Conservation (phyloP, 1,139 yeast genomes). For the Candida neerlandica region DNA sequence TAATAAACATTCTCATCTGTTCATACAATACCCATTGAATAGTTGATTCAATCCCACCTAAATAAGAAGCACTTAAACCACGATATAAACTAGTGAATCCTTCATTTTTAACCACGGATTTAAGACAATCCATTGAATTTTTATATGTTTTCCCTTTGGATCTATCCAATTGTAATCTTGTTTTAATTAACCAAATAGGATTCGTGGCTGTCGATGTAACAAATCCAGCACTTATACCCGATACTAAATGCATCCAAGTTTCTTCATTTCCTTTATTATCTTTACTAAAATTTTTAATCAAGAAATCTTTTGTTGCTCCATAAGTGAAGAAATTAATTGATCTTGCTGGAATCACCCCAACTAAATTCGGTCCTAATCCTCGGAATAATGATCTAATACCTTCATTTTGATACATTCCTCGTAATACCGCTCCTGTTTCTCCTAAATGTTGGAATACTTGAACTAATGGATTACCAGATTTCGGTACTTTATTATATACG, state of each 20-base stretch:
- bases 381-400: conserved; percentile 87
- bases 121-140: conserved; percentile 84
- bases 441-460: conserved; percentile 69
- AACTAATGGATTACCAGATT: conserved; percentile 40
- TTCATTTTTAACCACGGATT: conserved; percentile 69
- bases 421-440: conserved; percentile 78
- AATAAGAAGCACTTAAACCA: conserved; percentile 90
- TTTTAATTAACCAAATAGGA: conserved; percentile 98
- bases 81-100: conserved; percentile 80
- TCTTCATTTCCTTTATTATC: conserved; percentile 32
- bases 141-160: conserved; percentile 64
- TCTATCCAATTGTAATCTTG: conserved; percentile 89
- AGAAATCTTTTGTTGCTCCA: conserved; percentile 81
- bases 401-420: conserved; percentile 69
- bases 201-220: conserved; percentile 98
- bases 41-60: conserved; percentile 93
- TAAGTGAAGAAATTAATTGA: conserved; percentile 96
- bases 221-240: conserved; percentile 94
- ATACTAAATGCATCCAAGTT: conserved; percentile 80
- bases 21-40: conserved; percentile 97
- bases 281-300: conserved; percentile 53
- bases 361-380: conserved; percentile 94
- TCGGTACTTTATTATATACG: conserved; percentile 43
- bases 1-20: conserved; percentile 80
- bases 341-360: conserved; percentile 98